These are phyloP conservation scores for Fraxinus sp. DNA, from an alignment of 305 asterid species.

Conservation along the genomic window DNA sequence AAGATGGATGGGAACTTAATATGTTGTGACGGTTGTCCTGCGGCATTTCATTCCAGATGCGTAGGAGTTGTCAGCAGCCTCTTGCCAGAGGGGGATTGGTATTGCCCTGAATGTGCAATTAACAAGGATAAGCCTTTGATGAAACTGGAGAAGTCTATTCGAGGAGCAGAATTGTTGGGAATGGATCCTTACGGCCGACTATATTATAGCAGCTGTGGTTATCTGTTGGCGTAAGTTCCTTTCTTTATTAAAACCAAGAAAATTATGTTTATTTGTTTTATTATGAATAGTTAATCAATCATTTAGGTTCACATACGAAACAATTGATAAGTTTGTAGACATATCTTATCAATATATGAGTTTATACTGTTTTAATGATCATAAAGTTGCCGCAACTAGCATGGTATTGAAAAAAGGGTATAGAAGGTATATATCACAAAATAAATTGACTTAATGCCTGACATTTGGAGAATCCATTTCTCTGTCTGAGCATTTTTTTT, in stretches of 20 bases:
- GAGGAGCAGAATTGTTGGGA: constrained; percentile 80
- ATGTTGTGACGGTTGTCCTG: constrained; percentile 99
- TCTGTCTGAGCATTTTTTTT: not conserved
- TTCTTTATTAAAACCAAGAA: constrained; percentile 22
- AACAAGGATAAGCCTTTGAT: constrained; percentile 65
- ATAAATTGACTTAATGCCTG: not conserved
- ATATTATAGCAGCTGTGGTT: constrained; percentile 78
- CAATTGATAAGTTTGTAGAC: constrained; percentile 9
- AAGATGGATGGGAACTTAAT: constrained; percentile 90
- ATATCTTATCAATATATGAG: constrained; percentile 17
- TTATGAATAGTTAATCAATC: constrained; percentile 16
- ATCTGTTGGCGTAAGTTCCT: constrained; percentile 83
- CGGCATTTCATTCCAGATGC: constrained; percentile 89
- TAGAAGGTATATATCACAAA: constrained; percentile 21
- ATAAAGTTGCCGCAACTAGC: constrained; percentile 2
- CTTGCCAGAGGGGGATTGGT: constrained; percentile 98
- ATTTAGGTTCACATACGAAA: constrained; percentile 2
- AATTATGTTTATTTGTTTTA: constrained; percentile 18
- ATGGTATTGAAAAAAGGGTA: constrained; percentile 3
- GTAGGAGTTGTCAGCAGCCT: constrained; percentile 75
- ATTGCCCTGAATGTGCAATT: constrained; percentile 86
- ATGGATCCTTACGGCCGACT: constrained; percentile 71
- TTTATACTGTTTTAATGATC: constrained; percentile 9
- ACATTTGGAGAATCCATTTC: not conserved
- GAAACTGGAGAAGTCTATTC: constrained; percentile 56